Percentiles rank a stretch among this genome's conserved stretches.
Conservation (phyloP, 495 filamentous ascomycete species). For the Barbatosphaeria neglecta region DNA sequence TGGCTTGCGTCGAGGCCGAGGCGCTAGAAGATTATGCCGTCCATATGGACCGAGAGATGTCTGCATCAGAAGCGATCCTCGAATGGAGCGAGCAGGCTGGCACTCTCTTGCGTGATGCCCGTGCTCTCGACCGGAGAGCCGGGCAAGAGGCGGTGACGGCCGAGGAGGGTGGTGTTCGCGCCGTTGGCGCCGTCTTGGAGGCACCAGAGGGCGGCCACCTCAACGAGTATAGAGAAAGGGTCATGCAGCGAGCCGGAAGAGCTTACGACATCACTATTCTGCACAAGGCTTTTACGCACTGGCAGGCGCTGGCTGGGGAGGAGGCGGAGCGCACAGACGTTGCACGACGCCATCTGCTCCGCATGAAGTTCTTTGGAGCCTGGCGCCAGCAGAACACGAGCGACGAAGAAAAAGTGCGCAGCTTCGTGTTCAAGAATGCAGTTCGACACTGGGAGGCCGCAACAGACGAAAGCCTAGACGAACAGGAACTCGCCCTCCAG, state of each 20-base stretch:
- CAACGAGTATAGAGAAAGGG: neutral
- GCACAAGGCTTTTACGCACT: conserved; percentile 1
- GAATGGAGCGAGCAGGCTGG: neutral
- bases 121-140: neutral
- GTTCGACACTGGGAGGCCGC: neutral
- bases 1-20: neutral
- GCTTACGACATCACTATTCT: neutral
- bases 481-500: neutral
- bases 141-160: neutral
- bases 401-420: neutral
- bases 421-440: neutral
- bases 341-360: conserved; percentile 56
- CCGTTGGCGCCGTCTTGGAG: neutral
- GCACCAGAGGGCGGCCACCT: neutral
- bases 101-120: neutral
- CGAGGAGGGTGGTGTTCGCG: too few relatives aligned
- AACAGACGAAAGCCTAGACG: neutral
- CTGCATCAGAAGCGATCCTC: neutral
- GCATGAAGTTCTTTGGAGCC: conserved; percentile 62
- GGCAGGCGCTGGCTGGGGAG: conserved; percentile 4
- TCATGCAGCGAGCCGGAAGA: neutral
- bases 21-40: neutral
- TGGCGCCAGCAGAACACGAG: conserved; percentile 30
- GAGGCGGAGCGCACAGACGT: conserved; percentile 38
- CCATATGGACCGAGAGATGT: neutral